Base-by-base conservation (phyloP, 768 basidiomycete genomes). In the Agrocybe chaxingu region DNA sequence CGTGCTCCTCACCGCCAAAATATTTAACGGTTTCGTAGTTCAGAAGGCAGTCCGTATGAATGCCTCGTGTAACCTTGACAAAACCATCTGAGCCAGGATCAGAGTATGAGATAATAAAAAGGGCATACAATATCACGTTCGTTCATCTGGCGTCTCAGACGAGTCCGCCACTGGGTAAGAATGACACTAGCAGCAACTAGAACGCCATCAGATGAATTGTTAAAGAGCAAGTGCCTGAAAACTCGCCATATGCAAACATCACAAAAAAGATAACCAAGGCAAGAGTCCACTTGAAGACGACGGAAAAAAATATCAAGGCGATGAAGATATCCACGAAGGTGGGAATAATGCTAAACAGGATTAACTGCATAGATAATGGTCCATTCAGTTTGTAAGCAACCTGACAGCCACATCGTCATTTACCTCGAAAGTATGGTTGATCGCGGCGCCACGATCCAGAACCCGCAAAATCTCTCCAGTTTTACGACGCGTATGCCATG, bases 21-120 rank as follows among this genome's bases (percentile, higher is more conserved):
- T 91, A 91, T 66, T 91, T 94, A 58, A 92, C 86, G 4, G 90
- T 92, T 65, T 89, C 87, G 53, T 89, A 89, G 62, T 89, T 89
- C 45, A 90, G 76, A 29, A 92, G 68, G 57, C 82, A 84, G 59
- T 93, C 91, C 4, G 88, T 85, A 56, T 90, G 86, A 46, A 93
- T 93, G 7, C 87, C 89, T 35, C 92, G 81, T 18, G 85, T 91
- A 19, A 85, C 67, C 84, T 24, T 86, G 47, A 43, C 13, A 5
- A 34, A 52, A 8, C 41, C 47, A 47, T 49, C 11, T 46, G 45
- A 19, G 32, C 48, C 16, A 30, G 7, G 32, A 10, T 35, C 12
- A 24, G 24, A 37, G 31, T 13, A 19, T 30, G 29, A 24, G 45
- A 45, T 32, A 8, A 19, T 11, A 16, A n/a, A 44, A 35, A 24